A percentile compares a stretch with the other conserved stretches of the same genome.
These are phyloP conservation scores for Pleochaeta shiraiana DNA, from an alignment of 2,329 filamentous ascomycete species.

Conservation along the genomic window DNA sequence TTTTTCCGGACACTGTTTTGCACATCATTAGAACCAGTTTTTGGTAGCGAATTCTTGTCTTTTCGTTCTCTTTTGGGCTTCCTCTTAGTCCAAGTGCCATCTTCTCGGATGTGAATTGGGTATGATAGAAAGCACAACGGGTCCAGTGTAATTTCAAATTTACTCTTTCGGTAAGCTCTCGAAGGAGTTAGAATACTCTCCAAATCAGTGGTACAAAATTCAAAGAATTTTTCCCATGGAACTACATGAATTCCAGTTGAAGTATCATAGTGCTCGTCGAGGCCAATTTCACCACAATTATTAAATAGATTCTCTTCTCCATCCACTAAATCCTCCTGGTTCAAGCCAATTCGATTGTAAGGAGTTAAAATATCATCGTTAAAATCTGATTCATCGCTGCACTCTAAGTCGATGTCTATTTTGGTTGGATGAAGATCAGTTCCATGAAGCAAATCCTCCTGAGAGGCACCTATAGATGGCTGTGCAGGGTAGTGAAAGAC, in stretches of 20 bases:
- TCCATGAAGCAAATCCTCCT: conserved; percentile 13
- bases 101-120: conserved; percentile 61
- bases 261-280: conserved; percentile 26
- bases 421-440: conserved; percentile 15
- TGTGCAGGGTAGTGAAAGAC: conserved; percentile 71
- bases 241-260: conserved; percentile 34
- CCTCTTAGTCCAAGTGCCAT: conserved; percentile 54
- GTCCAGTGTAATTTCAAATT: conserved; percentile 65
- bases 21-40: conserved; percentile 5
- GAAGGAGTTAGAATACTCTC: conserved; percentile 62
- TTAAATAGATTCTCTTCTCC: not conserved
- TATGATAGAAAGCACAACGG: conserved; percentile 63
- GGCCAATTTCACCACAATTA: conserved; percentile 5
- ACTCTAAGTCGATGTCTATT: conserved; percentile 2
- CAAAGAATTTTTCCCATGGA: conserved; percentile 52
- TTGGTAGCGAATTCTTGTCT: conserved; percentile 15
- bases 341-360: not conserved
- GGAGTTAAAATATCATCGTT: not conserved
- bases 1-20: conserved; percentile 7
- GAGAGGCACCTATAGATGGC: conserved; percentile 21
- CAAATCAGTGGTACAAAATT: conserved; percentile 53
- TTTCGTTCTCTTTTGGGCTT: conserved; percentile 19
- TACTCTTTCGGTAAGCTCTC: conserved; percentile 54
- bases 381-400: conserved; percentile 3
- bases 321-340: not conserved